These are phyloP conservation scores for Stevia rebaudiana DNA, from an alignment of 140 eudicot species.

Conservation along the genomic window DNA sequence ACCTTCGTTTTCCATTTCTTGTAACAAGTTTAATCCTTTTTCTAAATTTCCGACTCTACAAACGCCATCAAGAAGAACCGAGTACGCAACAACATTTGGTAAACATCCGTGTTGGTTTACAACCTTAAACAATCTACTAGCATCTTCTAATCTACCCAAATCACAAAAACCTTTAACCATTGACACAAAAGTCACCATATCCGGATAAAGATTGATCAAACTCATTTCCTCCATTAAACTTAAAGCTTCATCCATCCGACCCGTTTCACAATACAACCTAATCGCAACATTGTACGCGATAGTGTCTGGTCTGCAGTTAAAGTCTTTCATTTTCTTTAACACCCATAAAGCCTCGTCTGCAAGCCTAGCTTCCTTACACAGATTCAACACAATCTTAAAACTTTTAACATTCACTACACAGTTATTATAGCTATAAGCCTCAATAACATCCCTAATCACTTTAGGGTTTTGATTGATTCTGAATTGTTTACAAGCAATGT, in stretches of 20 bases:
- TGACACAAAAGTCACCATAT: slow-evolving; percentile 58
- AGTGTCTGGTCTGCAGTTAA: slow-evolving; percentile 63
- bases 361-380: slow-evolving; percentile 65
- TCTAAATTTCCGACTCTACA: slow-evolving; percentile 57
- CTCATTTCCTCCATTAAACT: slow-evolving; percentile 67
- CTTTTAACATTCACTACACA: slow-evolving; percentile 45
- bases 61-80: slow-evolving; percentile 68
- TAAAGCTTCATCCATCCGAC: slow-evolving; percentile 47
- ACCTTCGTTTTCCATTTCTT: slow-evolving; percentile 62
- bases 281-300: slow-evolving; percentile 57
- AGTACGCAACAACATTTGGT: slow-evolving; percentile 55
- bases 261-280: slow-evolving; percentile 53
- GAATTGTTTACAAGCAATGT: slow-evolving; percentile 54
- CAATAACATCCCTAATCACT: slow-evolving; percentile 47
- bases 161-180: slow-evolving; percentile 70
- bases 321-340: slow-evolving; percentile 63
- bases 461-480: slow-evolving; percentile 34
- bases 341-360: slow-evolving; percentile 72
- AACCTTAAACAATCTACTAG: slow-evolving; percentile 49
- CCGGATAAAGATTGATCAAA: slow-evolving; percentile 48
- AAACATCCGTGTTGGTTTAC: slow-evolving; percentile 47
- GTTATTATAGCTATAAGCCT: slow-evolving; percentile 35
- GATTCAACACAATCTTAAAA: slow-evolving; percentile 59
- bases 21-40: slow-evolving; percentile 55
- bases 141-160: slow-evolving; percentile 70